Base-by-base conservation (phyloP, 2,329 filamentous ascomycete species). In the Arthrobotrys sinensis region DNA sequence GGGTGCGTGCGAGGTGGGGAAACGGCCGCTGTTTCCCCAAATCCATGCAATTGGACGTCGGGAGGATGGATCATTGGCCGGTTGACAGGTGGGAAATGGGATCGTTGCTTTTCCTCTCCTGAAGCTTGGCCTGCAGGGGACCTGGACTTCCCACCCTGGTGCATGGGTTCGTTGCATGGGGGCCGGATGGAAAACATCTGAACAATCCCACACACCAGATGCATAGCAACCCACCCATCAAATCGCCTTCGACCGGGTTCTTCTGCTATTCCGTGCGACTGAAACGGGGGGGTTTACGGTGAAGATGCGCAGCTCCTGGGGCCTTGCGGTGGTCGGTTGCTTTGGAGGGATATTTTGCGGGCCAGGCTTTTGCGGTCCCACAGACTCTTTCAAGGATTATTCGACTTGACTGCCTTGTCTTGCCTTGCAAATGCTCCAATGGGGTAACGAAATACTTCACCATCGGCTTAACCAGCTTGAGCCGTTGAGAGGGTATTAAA, bases 401-500 rank as follows among this genome's bases (percentile, higher is more conserved):
- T 24, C 50, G 38, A 43, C 62, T 11, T 64, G 69, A 52, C 63
- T 55, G 63, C 73, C 65, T 77, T 36, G 43, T 24, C 48, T 68
- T 55, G 21, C 32, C 53, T 62, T 16, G 16, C 57, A 52, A 43
- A 43, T 46, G 34, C 48, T 67, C 60, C 73, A 70, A 77, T 77
- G 65, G 65, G 50, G 72, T 48, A 45, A 28, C 66, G 66, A 71
- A 60, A 53, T 65, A 52, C 66, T 70, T 65, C 72, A 70, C 43
- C 43, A 69, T 66, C 21, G 50, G 64, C 43, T 60, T 69, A 69
- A 36, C 65, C 48, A 50, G 65, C 67, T 62, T 72, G 63, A 53
- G 65, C 43, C 60, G 75, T 68, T 78, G 75, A 72, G 75, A 78
- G 75, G 67, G 75, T 78, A 78, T 78, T 78, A 78, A 78, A 72